These are phyloP conservation scores for Medicago arabica DNA, from an alignment of 306 rosid genomes.

Conservation along the genomic window DNA sequence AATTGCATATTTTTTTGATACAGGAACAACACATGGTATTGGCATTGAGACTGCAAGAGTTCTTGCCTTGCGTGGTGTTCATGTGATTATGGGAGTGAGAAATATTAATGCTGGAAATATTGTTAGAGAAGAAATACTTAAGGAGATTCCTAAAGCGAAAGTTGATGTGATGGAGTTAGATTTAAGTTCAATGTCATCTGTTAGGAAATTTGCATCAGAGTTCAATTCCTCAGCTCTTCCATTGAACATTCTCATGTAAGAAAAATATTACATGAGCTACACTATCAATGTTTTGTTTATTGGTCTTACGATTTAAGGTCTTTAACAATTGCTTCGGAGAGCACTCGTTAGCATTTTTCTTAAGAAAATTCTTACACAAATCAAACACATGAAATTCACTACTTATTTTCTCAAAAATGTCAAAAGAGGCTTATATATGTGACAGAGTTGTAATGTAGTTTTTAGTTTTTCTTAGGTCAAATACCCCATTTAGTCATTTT, in stretches of 20 bases:
- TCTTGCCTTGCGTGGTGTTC: conserved; percentile 86
- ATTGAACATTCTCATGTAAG: conserved; percentile 85
- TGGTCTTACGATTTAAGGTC: too few species aligned
- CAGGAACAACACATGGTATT: conserved; percentile 88
- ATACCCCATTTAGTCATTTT: too few species aligned
- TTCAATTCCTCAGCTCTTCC: conserved; percentile 60
- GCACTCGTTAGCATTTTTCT: too few species aligned
- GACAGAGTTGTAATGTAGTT: too few species aligned
- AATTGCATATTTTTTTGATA: neutral
- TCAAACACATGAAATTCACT: too few species aligned
- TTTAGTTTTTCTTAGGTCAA: too few species aligned
- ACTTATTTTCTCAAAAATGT: too few species aligned
- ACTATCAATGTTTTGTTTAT: too few species aligned
- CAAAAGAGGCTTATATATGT: too few species aligned
- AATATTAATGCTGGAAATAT: conserved; percentile 60
- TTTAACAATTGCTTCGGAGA: too few species aligned
- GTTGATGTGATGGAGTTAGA: conserved; percentile 82
- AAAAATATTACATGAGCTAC: neutral
- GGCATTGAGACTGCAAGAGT: conserved; percentile 80
- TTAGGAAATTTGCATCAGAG: conserved; percentile 70
- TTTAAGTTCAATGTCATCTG: conserved; percentile 69
- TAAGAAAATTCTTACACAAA: too few species aligned
- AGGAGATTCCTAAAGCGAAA: conserved; percentile 72
- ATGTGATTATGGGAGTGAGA: conserved; percentile 78
- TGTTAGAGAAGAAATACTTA: conserved; percentile 59